These are phyloP conservation scores for Scedosporium boydii DNA, from an alignment of 2,329 filamentous ascomycete genomes.

Conservation along the genomic window DNA sequence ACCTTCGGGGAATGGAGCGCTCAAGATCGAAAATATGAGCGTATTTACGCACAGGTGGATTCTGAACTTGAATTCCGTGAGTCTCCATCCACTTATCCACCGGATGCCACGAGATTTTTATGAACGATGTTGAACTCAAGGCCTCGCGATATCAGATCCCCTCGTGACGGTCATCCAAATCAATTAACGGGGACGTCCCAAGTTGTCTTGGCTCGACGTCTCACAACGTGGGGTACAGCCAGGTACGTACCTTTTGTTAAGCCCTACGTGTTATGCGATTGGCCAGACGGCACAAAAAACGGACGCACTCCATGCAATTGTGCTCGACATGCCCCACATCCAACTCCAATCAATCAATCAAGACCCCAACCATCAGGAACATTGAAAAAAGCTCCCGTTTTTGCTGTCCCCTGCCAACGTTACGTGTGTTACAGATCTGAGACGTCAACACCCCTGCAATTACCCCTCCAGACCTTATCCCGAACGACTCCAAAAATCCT, in stretches of 20 bases:
- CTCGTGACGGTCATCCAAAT: background rate
- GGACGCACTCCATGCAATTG: background rate
- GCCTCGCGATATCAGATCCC: background rate
- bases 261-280: background rate
- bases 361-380: background rate
- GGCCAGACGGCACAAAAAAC: background rate
- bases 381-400: no score
- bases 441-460: conserved; percentile 6
- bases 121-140: background rate
- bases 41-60: no score
- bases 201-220: background rate
- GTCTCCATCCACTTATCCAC: background rate
- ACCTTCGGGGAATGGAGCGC: background rate
- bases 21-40: no score
- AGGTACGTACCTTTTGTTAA: background rate
- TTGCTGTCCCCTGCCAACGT: background rate
- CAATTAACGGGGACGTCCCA: background rate
- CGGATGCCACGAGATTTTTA: background rate
- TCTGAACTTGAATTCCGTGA: no score
- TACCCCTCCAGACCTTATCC: background rate
- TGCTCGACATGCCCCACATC: background rate
- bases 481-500: background rate
- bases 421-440: conserved; percentile 6
- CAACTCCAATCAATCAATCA: background rate
- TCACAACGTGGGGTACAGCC: background rate